Evolutionary conservation across 1,284 basidiomycete species (phyloP).

Genomic region (Puccinia horiana): DNA sequence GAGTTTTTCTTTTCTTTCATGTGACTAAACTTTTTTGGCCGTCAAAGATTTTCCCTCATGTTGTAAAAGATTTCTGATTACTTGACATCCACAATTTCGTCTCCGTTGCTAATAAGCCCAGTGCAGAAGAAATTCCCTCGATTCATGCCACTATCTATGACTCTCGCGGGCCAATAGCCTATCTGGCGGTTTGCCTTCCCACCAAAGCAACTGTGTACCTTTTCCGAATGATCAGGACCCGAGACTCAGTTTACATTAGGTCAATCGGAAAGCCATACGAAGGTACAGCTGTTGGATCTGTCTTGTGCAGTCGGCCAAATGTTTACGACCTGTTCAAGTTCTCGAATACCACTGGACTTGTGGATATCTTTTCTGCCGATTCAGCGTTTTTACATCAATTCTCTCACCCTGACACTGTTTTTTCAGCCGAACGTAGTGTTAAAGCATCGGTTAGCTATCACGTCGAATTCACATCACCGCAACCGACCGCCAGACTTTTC

Average conservation of each 20-base stretch:
- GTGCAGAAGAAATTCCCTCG: constrained; percentile 45
- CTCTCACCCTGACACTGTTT: constrained; percentile 22
- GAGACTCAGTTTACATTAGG: constrained; percentile 27
- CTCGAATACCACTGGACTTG: constrained; percentile 21
- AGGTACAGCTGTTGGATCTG: constrained; percentile 65
- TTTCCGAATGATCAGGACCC: constrained; percentile 35
- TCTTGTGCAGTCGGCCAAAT: constrained; percentile 67
- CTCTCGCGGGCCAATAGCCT: constrained; percentile 25
- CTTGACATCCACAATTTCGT: constrained; percentile 1
- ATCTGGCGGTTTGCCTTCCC: constrained; percentile 44
- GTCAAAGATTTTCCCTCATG: not conserved
- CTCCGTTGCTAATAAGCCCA: not conserved
- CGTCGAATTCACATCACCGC: constrained; percentile 36
- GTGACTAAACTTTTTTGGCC: not conserved
- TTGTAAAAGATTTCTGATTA: constrained; percentile 1
- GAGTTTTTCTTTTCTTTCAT: not conserved
- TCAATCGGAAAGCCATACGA: constrained; percentile 57
- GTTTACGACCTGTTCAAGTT: constrained; percentile 68
- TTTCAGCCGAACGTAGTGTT: constrained; percentile 22
- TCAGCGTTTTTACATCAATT: constrained; percentile 37
- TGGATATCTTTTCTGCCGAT: constrained; percentile 46
- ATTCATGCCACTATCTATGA: constrained; percentile 48
- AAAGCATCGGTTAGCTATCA: constrained; percentile 20
- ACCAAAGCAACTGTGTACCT: constrained; percentile 30
- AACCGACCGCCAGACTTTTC: not conserved